Evolutionary conservation across 495 filamentous ascomycete species (phyloP).

Genomic region (Trichoderma erinaceum): DNA sequence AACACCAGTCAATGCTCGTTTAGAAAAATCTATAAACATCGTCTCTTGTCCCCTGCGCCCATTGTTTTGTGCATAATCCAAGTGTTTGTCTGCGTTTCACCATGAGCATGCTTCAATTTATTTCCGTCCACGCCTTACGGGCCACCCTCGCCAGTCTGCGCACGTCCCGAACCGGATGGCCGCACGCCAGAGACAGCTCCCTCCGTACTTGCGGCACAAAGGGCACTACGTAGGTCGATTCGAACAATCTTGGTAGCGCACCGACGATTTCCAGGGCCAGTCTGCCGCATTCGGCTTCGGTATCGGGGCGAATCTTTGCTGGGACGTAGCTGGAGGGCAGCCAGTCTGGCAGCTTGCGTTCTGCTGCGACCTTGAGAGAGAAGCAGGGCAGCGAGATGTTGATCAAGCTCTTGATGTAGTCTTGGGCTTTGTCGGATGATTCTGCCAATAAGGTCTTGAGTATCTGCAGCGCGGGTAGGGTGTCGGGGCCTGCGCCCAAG

Average conservation of each 20-base stretch:
- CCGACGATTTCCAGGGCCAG: conserved; percentile 35
- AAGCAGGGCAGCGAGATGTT: conserved; percentile 26
- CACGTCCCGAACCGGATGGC: conserved; percentile 39
- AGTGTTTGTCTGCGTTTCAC: not conserved
- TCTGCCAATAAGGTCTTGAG: conserved; percentile 34
- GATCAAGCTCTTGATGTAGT: conserved; percentile 29
- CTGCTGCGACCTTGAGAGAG: conserved; percentile 15
- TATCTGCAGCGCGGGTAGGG: conserved; percentile 32
- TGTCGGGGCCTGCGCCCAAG: conserved; percentile 23
- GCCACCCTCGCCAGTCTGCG: conserved; percentile 35
- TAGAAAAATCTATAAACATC: not conserved
- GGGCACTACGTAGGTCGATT: conserved; percentile 33
- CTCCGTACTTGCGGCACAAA: conserved; percentile 31
- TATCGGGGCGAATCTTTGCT: not conserved
- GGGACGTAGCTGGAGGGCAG: conserved; percentile 2
- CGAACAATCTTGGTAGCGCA: conserved; percentile 34
- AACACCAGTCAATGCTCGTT: not conserved
- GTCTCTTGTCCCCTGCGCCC: not conserved
- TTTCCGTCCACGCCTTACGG: conserved; percentile 35
- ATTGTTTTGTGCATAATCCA: not conserved
- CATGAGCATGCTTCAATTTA: conserved; percentile 18
- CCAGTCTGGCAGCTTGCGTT: conserved; percentile 12
- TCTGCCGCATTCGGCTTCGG: conserved; percentile 26
- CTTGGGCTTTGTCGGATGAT: conserved; percentile 31
- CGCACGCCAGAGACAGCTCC: conserved; percentile 37